Conservation (phyloP, 345 rosid species). For the Sonneratia caseolaris region DNA sequence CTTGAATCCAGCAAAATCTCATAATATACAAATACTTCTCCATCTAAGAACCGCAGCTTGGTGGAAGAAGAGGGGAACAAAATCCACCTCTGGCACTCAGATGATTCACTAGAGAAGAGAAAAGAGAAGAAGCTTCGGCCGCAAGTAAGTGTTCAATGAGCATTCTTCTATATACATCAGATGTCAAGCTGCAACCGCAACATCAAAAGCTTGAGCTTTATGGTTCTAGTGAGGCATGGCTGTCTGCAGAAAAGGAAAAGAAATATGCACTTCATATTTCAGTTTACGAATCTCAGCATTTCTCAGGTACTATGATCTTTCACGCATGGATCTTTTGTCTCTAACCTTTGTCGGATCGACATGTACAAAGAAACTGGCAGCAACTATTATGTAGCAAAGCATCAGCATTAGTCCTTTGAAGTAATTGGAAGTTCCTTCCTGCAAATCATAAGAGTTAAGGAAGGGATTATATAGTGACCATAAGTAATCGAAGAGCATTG, state of each 20-base stretch:
- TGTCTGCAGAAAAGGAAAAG: background rate
- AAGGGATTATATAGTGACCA: no score
- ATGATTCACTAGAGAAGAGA: background rate
- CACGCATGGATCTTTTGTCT: background rate
- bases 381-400: constrained; percentile 15
- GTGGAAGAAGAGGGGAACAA: no score
- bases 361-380: constrained; percentile 12
- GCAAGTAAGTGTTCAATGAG: background rate
- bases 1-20: no score
- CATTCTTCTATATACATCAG: background rate
- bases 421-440: constrained; percentile 23
- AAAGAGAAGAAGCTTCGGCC: background rate
- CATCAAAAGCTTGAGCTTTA: background rate
- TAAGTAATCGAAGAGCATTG: no score
- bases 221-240: background rate
- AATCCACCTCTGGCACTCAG: no score
- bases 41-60: no score
- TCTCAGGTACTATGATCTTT: background rate
- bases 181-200: background rate
- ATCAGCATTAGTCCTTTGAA: constrained; percentile 20
- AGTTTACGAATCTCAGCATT: background rate
- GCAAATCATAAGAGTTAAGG: background rate
- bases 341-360: constrained; percentile 13
- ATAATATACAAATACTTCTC: no score
- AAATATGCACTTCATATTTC: background rate